Evolutionary conservation across 1,139 yeast species (phyloP), one percentile per base, ranked within the genome.

Genomic region (Trichomonascaceae sp.): DNA sequence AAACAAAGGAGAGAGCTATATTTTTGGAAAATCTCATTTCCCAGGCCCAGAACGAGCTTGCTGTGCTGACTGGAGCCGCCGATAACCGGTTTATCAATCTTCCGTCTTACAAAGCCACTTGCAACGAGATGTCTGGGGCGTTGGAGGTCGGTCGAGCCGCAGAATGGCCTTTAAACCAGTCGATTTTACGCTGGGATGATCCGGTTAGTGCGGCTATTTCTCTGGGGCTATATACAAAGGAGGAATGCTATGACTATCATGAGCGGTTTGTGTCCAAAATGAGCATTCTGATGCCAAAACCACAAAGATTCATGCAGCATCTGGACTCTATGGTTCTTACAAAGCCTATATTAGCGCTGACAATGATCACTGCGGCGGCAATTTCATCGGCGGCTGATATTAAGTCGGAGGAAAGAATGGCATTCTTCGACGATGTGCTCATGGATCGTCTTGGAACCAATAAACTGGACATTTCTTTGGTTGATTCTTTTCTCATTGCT

Each of bases 341-440:
- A 52, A 71, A 72, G 46, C 84, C 84, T 0, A 57, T 79, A 27
- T 62, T 79, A 9, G 64, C 80, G 13, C 60, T 77, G n/a, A 72
- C 79, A 0, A 75, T 78, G 59, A 70, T 80, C 17, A 73, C 77
- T 5, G 82, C 76, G 8, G 77, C 83, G 2, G 74, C 80, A 18
- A 66, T 78, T 47, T 76, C 78, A 59, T 74, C 76, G 51, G 77
- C 57, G 8, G 44, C 52, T 2, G 60, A 59, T 3, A n/a, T n/a
- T n/a, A 62, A 78, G 52, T 77, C 76, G 59, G 73, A 71, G 52
- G 65, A 76, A 51, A 62, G 81, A 17, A 63, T 72, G 30, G 74
- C 74, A 56, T 79, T 79, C 63, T 60, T 81, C 30, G 81, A 79
- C 58, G 70, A 75, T 15, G 72, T 74, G 56, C 61, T 81, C 32